Evolutionary conservation across 1,284 basidiomycete species (phyloP).

Genomic region (Trametes hirsuta): DNA sequence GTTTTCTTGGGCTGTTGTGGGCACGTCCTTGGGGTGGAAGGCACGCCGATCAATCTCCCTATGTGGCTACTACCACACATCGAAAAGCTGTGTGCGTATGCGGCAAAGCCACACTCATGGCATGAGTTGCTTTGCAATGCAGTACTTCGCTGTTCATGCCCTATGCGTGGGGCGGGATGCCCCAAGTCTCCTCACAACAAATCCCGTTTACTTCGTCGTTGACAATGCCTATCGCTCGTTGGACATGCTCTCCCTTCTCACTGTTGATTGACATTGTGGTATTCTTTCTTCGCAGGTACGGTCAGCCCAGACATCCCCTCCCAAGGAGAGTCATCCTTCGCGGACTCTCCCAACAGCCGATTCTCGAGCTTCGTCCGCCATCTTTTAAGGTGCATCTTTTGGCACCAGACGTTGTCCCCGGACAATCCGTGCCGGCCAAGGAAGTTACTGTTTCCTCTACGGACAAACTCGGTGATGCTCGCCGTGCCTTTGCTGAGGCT

Average conservation of each 20-base stretch:
- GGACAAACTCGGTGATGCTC: conserved; percentile 41
- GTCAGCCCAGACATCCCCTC: conserved; percentile 54
- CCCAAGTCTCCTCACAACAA: too few relatives aligned
- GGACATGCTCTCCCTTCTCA: conserved; percentile 1
- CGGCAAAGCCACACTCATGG: not conserved
- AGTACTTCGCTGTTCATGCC: not conserved
- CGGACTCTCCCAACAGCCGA: conserved; percentile 53
- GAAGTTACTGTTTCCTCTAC: conserved; percentile 50
- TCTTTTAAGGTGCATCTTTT: conserved; percentile 64
- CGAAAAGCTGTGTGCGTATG: not conserved
- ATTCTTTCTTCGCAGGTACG: conserved; percentile 61
- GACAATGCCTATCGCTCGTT: not conserved
- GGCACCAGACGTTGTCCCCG: conserved; percentile 9
- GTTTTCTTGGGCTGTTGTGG: not conserved
- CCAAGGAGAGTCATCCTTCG: conserved; percentile 69
- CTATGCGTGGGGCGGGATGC: too few relatives aligned
- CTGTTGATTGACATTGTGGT: conserved; percentile 3
- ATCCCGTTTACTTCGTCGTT: not conserved
- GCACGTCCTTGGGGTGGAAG: not conserved
- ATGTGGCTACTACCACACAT: not conserved
- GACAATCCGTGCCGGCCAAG: conserved; percentile 20
- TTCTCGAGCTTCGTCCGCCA: conserved; percentile 83
- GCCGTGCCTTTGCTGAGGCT: conserved; percentile 24
- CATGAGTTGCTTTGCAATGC: not conserved
- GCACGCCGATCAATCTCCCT: not conserved